Percentiles rank a stretch among this genome's conserved stretches.
These are phyloP conservation scores for Suhomyces taliae DNA, from an alignment of 1,139 yeast genomes.

Conservation along the genomic window DNA sequence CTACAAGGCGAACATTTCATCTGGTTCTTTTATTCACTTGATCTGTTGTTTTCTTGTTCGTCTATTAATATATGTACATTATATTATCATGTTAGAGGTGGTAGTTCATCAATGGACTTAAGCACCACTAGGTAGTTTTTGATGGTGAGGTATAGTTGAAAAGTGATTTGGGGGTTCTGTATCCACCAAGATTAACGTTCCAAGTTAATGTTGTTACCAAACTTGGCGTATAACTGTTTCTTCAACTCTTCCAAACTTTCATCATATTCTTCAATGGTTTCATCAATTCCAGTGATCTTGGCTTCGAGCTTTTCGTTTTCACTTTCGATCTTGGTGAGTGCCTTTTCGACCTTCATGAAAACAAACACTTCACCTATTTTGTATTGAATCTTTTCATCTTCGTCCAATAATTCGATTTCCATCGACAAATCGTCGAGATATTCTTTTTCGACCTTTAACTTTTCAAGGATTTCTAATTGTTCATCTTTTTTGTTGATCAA, in stretches of 20 bases:
- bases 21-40: too few species aligned
- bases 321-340: conserved; percentile 61
- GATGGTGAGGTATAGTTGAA: too few species aligned
- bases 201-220: conserved; percentile 85
- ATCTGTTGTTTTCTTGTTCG: too few species aligned
- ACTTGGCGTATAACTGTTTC: conserved; percentile 76
- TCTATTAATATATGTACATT: too few species aligned
- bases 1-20: too few species aligned
- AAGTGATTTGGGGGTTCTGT: too few species aligned
- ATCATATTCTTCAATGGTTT: conserved; percentile 51
- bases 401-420: conserved; percentile 85
- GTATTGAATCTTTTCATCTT: conserved; percentile 67
- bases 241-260: conserved; percentile 61
- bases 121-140: too few species aligned
- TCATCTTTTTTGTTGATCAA: conserved; percentile 69
- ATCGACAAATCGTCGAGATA: conserved; percentile 82
- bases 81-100: too few species aligned
- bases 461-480: conserved; percentile 49
- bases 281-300: conserved; percentile 48
- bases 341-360: conserved; percentile 62
- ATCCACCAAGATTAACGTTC: conserved; percentile 45
- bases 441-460: conserved; percentile 71
- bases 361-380: conserved; percentile 79
- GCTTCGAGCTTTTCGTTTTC: conserved; percentile 55
- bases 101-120: too few species aligned